Percentiles rank a stretch among this genome's conserved stretches.
These are phyloP conservation scores for Hypericum androsaemum DNA, from an alignment of 345 rosid genomes.

Conservation along the genomic window DNA sequence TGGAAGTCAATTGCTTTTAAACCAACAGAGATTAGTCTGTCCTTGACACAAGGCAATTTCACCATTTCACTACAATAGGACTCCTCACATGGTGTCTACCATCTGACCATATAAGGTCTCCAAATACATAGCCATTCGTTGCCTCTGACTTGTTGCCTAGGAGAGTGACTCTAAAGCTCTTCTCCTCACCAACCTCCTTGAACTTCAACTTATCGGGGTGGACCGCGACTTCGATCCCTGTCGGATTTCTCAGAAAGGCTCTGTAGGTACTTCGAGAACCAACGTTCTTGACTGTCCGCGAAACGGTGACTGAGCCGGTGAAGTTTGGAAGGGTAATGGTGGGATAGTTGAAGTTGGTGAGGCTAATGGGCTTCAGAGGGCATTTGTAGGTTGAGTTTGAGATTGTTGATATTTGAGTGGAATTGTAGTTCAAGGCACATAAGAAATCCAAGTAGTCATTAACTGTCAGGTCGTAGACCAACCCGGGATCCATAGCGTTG, in stretches of 20 bases:
- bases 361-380: conserved; percentile 5
- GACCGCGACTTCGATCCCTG: conserved; percentile 13
- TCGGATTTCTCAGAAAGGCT: conserved; percentile 9
- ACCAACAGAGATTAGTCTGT: neutral
- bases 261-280: conserved; percentile 13
- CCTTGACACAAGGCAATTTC: neutral
- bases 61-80: conserved; percentile 18
- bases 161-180: conserved; percentile 7
- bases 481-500: conserved; percentile 24
- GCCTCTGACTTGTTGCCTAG: conserved; percentile 7
- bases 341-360: conserved; percentile 22
- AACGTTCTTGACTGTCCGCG: conserved; percentile 20
- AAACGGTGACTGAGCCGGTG: conserved; percentile 11
- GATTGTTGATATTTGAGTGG: conserved; percentile 10
- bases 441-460: conserved; percentile 18
- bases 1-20: too few relatives aligned
- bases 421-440: conserved; percentile 15
- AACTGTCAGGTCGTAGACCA: conserved; percentile 18
- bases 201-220: conserved; percentile 16
- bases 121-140: conserved; percentile 27
- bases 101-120: conserved; percentile 20
- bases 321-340: conserved; percentile 16
- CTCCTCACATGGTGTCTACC: conserved; percentile 16
- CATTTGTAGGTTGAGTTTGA: conserved; percentile 9
- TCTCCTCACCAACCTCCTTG: conserved; percentile 16